Conservation (phyloP, 495 filamentous ascomycete species). For the Penicillium turbatum region DNA sequence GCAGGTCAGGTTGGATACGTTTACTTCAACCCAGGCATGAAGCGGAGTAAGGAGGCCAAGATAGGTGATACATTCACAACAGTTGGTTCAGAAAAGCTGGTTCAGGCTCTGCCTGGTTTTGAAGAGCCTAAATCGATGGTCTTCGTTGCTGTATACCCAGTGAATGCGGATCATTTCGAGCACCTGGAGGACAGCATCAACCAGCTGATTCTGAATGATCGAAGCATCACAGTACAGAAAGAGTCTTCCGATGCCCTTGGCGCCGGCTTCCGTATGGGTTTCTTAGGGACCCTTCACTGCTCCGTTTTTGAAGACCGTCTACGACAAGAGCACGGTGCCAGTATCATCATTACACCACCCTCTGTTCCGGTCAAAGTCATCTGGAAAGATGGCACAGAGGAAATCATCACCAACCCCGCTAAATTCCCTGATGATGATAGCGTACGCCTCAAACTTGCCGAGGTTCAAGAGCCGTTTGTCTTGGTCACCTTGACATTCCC, state of each 20-base stretch:
- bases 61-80: constrained; percentile 91
- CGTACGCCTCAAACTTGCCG: constrained; percentile 52
- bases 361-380: constrained; percentile 86
- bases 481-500: constrained; percentile 83
- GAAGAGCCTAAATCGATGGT: constrained; percentile 99
- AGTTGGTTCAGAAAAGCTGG: constrained; percentile 70
- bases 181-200: constrained; percentile 93
- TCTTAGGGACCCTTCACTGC: constrained; percentile 93
- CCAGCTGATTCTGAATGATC: constrained; percentile 89
- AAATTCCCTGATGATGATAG: constrained; percentile 76
- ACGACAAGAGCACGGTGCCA: constrained; percentile 88
- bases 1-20: constrained; percentile 96
- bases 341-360: constrained; percentile 95
- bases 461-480: constrained; percentile 82
- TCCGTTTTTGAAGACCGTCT: constrained; percentile 98
- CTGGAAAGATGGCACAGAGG: constrained; percentile 67
- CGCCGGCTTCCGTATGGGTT: constrained; percentile 89
- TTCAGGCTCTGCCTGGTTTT: constrained; percentile 83
- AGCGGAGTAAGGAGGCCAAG: constrained; percentile 88
- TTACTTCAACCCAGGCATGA: constrained; percentile 98
- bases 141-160: constrained; percentile 93
- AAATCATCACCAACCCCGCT: constrained; percentile 76
- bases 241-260: constrained; percentile 90
- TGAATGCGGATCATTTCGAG: constrained; percentile 79
- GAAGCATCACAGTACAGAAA: constrained; percentile 89